Evolutionary conservation across 2,329 filamentous ascomycete genomes (phyloP).

Genomic region (Paraconiothyrium brasiliense): DNA sequence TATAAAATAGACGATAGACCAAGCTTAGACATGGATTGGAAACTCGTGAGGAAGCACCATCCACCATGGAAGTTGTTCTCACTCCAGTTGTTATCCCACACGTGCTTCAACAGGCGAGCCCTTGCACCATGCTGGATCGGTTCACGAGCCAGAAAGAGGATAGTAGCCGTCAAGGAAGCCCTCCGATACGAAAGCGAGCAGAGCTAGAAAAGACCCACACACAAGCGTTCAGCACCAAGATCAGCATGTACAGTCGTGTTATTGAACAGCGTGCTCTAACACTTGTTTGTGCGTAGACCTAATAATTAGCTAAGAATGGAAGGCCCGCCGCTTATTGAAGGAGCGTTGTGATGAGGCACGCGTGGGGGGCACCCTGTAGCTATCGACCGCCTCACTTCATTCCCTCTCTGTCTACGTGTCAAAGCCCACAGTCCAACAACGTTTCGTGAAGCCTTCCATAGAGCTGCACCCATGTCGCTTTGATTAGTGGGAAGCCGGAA

Average conservation of each 20-base stretch:
- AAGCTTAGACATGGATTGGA: too few species aligned
- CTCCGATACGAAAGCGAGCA: conserved; percentile 4
- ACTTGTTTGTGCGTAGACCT: background rate
- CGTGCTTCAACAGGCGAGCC: background rate
- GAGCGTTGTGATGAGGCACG: background rate
- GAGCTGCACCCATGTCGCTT: background rate
- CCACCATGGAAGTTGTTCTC: background rate
- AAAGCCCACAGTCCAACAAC: background rate
- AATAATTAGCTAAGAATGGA: background rate
- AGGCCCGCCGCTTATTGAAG: background rate
- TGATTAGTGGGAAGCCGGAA: background rate
- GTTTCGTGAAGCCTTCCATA: background rate
- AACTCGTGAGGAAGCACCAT: too few species aligned
- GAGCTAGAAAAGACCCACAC: background rate
- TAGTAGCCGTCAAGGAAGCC: background rate
- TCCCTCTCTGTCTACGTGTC: background rate
- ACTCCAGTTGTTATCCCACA: background rate
- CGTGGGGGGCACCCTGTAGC: conserved; percentile 1
- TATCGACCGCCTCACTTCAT: background rate
- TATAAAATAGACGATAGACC: background rate
- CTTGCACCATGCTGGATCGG: background rate
- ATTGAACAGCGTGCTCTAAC: background rate
- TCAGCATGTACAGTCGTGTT: background rate
- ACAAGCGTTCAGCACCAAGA: background rate
- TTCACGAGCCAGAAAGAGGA: background rate